phyloP scores from a whole-genome alignment of 2,329 filamentous ascomycete species.

The Neocucurbitaria cava region DNA sequence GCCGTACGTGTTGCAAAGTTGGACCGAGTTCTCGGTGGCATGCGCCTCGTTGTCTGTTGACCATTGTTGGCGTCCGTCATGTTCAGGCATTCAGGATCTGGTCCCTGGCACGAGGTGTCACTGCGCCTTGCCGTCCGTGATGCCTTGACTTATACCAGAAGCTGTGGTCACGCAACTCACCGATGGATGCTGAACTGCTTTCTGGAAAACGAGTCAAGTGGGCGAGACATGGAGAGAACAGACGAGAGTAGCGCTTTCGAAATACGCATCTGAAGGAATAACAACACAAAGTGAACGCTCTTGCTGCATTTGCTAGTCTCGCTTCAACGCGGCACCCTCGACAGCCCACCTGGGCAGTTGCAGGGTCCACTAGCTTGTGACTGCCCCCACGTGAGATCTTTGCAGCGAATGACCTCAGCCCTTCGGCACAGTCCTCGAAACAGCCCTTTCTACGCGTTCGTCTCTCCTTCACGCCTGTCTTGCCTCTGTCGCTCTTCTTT shows the following conservation, averaged over 20 bases:
- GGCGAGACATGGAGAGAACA: constrained; percentile 6
- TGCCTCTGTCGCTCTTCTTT: not conserved
- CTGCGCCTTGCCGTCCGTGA: constrained; percentile 10
- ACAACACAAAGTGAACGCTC: constrained; percentile 12
- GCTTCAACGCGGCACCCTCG: constrained; percentile 4
- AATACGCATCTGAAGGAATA: constrained; percentile 10
- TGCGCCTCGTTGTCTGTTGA: constrained; percentile 31
- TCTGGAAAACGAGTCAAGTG: not conserved
- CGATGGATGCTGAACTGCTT: not conserved
- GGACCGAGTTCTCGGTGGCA: constrained; percentile 44
- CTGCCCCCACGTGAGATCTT: constrained; percentile 22
- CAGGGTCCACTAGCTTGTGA: constrained; percentile 27
- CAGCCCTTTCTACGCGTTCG: constrained; percentile 12
- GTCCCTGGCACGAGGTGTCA: constrained; percentile 22
- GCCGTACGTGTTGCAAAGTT: constrained; percentile 57
- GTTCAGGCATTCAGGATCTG: constrained; percentile 16
- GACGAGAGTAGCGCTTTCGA: constrained; percentile 1
- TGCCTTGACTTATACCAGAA: not conserved
- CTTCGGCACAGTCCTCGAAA: constrained; percentile 23
- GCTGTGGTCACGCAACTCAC: constrained; percentile 7
- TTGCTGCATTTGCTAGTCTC: constrained; percentile 20
- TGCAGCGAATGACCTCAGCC: constrained; percentile 36
- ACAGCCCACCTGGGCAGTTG: constrained; percentile 6
- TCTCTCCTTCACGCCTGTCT: constrained; percentile 11
- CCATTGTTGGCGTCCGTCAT: constrained; percentile 36